Evolutionary conservation across 805 yeast species (phyloP).

Genomic region (Candida sonorensis): DNA sequence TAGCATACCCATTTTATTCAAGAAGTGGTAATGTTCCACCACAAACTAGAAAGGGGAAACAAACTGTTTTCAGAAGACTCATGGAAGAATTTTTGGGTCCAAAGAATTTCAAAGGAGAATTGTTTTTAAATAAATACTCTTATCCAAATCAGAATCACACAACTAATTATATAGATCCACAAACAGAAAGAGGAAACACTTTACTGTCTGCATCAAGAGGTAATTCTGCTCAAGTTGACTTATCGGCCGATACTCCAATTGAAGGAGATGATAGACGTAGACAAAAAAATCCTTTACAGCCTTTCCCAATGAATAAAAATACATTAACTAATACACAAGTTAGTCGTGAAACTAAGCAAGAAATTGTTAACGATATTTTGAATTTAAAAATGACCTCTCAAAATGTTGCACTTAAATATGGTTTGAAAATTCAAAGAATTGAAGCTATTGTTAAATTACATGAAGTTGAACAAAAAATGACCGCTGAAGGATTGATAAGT

Average conservation of each 20-base stretch:
- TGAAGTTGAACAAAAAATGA: constrained; percentile 58
- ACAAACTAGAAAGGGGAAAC: constrained; percentile 26
- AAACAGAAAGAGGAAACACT: constrained; percentile 35
- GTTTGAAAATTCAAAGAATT: constrained; percentile 76
- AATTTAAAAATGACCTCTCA: constrained; percentile 53
- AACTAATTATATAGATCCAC: constrained; percentile 67
- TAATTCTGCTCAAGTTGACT: constrained; percentile 1
- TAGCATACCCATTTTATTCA: constrained; percentile 50
- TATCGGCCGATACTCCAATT: constrained; percentile 9
- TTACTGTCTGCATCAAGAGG: constrained; percentile 9
- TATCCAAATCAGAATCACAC: constrained; percentile 58
- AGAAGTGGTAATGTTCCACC: constrained; percentile 35
- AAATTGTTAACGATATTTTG: constrained; percentile 46
- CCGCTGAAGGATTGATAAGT: constrained; percentile 43
- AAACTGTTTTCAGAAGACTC: constrained; percentile 51
- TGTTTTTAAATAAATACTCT: constrained; percentile 67
- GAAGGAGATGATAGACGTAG: constrained; percentile 12
- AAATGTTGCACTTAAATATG: constrained; percentile 70
- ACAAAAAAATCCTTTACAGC: constrained; percentile 40
- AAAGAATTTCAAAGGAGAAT: constrained; percentile 75
- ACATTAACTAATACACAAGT: constrained; percentile 63
- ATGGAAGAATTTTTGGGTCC: constrained; percentile 79
- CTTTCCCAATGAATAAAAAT: constrained; percentile 73
- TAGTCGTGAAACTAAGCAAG: constrained; percentile 49
- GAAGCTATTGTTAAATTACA: constrained; percentile 78